phyloP scores from a whole-genome alignment of 305 asterid species.

The Rubia balearica region DNA sequence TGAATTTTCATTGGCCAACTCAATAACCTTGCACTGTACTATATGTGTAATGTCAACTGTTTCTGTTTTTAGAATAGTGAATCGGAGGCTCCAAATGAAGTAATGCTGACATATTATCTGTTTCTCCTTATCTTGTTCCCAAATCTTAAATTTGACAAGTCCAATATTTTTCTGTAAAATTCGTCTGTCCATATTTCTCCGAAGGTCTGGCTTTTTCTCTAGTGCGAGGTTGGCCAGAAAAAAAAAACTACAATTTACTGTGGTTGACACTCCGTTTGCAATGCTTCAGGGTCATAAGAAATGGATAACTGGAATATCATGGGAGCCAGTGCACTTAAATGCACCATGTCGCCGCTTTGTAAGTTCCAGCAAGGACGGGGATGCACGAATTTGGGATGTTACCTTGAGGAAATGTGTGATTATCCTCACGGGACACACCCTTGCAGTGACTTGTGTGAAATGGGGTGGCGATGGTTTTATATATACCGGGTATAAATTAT shows the following conservation, averaged over 20 bases:
- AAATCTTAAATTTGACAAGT: not conserved
- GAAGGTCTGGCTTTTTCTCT: not conserved
- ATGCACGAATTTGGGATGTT: constrained; percentile 97
- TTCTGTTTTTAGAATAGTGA: not conserved
- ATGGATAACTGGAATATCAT: constrained; percentile 95
- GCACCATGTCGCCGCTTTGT: constrained; percentile 93
- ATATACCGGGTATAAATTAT: constrained; percentile 72
- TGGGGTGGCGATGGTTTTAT: constrained; percentile 98
- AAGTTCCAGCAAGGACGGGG: constrained; percentile 97
- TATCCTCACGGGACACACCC: constrained; percentile 81
- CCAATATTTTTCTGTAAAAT: not conserved
- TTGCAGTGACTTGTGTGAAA: constrained; percentile 91
- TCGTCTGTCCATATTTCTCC: not conserved
- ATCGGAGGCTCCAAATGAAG: not conserved
- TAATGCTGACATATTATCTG: not conserved
- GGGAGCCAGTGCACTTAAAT: constrained; percentile 95
- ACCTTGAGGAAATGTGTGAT: constrained; percentile 57
- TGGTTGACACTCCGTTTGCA: constrained; percentile 3
- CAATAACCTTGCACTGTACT: not conserved
- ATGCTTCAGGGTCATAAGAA: constrained; percentile 83
- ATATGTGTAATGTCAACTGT: no score
- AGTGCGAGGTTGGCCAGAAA: not conserved
- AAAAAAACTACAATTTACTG: not conserved
- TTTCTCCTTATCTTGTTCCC: not conserved
- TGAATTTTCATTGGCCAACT: not conserved